A percentile compares a stretch with the other conserved stretches of the same genome.
Conservation (phyloP, 495 filamentous ascomycete genomes). For the Hypoxylon intermedium region DNA sequence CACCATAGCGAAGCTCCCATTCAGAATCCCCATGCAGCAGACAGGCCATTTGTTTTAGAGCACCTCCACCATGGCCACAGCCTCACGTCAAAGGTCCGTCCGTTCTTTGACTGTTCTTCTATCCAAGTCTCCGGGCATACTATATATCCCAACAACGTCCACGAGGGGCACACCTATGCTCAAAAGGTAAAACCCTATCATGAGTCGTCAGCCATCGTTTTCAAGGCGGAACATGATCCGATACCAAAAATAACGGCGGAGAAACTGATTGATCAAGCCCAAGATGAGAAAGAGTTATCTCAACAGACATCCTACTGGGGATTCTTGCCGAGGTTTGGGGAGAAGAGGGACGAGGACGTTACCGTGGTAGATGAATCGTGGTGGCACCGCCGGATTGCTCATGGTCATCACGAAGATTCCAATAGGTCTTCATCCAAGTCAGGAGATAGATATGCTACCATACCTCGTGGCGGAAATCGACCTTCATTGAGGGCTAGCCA, state of each 20-base stretch:
- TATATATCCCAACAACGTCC: conserved; percentile 8
- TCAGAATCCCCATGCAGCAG: not conserved
- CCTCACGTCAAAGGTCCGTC: conserved; percentile 14
- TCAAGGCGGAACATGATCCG: conserved; percentile 13
- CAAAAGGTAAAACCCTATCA: conserved; percentile 31
- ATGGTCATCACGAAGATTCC: not conserved
- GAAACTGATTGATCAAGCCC: not conserved
- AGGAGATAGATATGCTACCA: not conserved
- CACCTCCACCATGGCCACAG: conserved; percentile 24
- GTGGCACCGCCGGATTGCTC: not conserved
- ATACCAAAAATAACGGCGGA: not conserved
- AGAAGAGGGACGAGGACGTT: conserved; percentile 11
- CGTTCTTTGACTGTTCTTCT: conserved; percentile 8
- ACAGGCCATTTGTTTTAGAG: conserved; percentile 11
- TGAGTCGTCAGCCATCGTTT: conserved; percentile 2
- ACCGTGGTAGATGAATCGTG: not conserved
- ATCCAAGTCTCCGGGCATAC: conserved; percentile 2
- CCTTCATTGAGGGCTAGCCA: conserved; percentile 19
- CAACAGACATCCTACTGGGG: conserved; percentile 33
- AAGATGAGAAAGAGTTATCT: conserved; percentile 13
- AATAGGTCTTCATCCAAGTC: not conserved
- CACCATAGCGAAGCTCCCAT: conserved; percentile 1
- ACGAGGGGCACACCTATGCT: conserved; percentile 26
- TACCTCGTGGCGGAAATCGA: conserved; percentile 15
- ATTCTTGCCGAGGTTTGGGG: conserved; percentile 23